These are phyloP conservation scores for Magnaporthiopsis poae DNA, from an alignment of 2,329 filamentous ascomycete genomes.

Conservation along the genomic window DNA sequence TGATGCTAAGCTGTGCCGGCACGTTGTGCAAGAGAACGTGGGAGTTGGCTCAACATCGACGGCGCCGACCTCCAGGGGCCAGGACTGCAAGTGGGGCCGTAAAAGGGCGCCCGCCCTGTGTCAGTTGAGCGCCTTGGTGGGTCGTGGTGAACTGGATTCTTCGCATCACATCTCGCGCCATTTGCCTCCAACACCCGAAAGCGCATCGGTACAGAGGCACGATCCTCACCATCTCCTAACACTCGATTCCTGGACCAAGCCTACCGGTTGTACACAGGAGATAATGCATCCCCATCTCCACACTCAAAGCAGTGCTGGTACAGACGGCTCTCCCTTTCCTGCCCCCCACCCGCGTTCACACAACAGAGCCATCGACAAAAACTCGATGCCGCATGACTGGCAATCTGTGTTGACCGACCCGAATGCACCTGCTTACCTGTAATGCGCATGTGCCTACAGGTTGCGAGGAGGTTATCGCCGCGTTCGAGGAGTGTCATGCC, in stretches of 20 bases:
- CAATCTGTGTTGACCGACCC: background rate
- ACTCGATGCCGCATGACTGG: background rate
- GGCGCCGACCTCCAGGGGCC: background rate
- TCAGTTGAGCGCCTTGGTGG: background rate
- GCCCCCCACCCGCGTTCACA: no score
- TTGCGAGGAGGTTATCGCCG: slow-evolving; percentile 87
- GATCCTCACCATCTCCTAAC: background rate
- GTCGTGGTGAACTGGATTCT: background rate
- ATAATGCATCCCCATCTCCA: slow-evolving; percentile 96
- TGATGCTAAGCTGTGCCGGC: background rate
- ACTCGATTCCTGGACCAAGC: background rate
- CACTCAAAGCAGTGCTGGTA: slow-evolving; percentile 83
- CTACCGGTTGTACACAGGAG: background rate
- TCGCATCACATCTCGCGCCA: background rate
- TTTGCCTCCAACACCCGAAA: background rate
- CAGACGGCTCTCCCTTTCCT: slow-evolving; percentile 8
- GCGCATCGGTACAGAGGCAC: background rate
- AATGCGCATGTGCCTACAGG: slow-evolving; percentile 42
- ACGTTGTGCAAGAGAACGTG: background rate
- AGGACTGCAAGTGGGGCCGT: background rate
- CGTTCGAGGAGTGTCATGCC: slow-evolving; percentile 91
- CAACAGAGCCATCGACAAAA: background rate
- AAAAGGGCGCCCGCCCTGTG: no score
- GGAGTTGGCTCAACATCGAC: background rate
- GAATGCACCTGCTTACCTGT: background rate